Base-by-base conservation (phyloP, 306 rosid species). In the Macrotyloma uniflorum region DNA sequence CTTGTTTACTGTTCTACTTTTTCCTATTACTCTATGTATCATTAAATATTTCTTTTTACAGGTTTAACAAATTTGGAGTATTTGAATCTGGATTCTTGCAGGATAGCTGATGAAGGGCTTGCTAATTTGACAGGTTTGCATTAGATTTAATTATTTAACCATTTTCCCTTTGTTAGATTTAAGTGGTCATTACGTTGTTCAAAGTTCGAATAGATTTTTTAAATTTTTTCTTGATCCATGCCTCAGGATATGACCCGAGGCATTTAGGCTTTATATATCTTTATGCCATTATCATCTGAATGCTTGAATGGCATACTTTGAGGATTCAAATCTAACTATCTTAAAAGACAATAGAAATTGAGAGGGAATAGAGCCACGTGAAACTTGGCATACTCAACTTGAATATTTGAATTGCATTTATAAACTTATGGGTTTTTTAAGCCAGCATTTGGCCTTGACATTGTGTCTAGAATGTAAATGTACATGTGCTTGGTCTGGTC, bases 1-100 rank as follows among this genome's bases (percentile, higher is more conserved):
- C 72, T 67, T 67, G 62, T 81, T 16, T 46, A 10, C 58, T 47
- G 28, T 66, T 76, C 54, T 77, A 55, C n/a, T 12, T 59, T 84
- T 59, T 58, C 63, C 26, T 32, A 32, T 47, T 72, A 35, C 58
- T 64, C 36, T 58, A n/a, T 22, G 51, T 45, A 53, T 72, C 22
- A 51, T 63, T 51, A 15, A 35, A 49, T 83, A 43, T 32, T 54
- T 69, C 68, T 49, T 59, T 67, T 79, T 71, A 16, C 84, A 95
- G 98, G 90, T 76, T 79, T 92, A 83, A 85, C 82, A 61, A 90
- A 84, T 80, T 76, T 95, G 88, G 99, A 95, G 83, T 88, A 94
- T 81, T 91, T 93, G 91, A 95, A 95, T 83, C 83, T 95, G 86
- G 99, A 95, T 87, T 92, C 98, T 18, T 89, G 99, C 84, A 77